A percentile compares a stretch with the other conserved stretches of the same genome.
Evolutionary conservation across 1,284 basidiomycete species (phyloP).

Genomic region (Pseudozyma flocculosa): DNA sequence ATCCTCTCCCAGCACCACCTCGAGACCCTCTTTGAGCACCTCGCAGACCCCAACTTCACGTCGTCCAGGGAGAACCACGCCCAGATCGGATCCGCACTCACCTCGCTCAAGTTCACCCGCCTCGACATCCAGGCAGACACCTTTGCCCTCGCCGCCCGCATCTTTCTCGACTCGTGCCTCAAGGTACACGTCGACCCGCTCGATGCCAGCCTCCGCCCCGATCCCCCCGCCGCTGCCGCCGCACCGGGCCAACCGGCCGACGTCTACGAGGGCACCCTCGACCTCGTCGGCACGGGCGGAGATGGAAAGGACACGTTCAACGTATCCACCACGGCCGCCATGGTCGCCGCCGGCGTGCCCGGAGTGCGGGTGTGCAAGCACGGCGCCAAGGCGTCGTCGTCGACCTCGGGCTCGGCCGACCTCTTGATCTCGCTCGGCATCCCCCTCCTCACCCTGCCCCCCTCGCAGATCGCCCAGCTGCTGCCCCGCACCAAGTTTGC

Average conservation of each 20-base stretch:
- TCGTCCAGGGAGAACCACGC: conserved; percentile 45
- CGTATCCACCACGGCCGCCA: conserved; percentile 89
- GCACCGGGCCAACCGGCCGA: too few species aligned
- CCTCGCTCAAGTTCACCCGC: conserved; percentile 48
- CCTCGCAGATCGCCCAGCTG: conserved; percentile 59
- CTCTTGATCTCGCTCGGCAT: conserved; percentile 83
- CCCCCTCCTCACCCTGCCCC: conserved; percentile 68
- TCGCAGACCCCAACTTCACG: conserved; percentile 53
- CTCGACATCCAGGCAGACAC: conserved; percentile 42
- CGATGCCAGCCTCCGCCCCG: background rate
- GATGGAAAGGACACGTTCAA: conserved; percentile 98
- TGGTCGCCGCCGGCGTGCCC: conserved; percentile 85
- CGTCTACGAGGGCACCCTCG: conserved; percentile 45
- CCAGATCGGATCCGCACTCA: conserved; percentile 50
- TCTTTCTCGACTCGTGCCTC: conserved; percentile 42
- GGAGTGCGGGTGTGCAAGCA: conserved; percentile 95
- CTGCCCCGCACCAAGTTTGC: conserved; percentile 67
- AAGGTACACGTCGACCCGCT: conserved; percentile 15
- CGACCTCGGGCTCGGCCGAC: conserved; percentile 91
- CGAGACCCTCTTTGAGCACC: conserved; percentile 41
- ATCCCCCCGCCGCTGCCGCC: too few species aligned
- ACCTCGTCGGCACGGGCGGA: conserved; percentile 76
- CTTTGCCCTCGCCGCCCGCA: conserved; percentile 39
- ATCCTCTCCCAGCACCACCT: conserved; percentile 35
- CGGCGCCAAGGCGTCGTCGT: conserved; percentile 89